These are phyloP conservation scores for Alternaria sp. DNA, from an alignment of 2,329 filamentous ascomycete species.

Conservation along the genomic window DNA sequence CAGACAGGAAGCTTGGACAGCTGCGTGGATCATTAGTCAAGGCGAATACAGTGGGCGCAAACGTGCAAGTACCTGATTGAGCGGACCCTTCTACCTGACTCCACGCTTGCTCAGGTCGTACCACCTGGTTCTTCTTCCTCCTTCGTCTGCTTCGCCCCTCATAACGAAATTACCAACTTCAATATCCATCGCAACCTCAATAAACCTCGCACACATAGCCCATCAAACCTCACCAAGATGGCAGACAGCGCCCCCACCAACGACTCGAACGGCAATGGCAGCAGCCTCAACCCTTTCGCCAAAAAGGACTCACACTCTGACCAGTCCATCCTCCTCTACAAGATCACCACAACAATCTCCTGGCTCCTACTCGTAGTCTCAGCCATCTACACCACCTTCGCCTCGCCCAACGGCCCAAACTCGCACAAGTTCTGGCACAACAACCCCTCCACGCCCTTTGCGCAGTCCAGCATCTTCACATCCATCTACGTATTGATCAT, in stretches of 20 bases:
- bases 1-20: conserved; percentile 5
- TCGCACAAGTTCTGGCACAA: conserved; percentile 75
- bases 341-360: conserved; percentile 74
- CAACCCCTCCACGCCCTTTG: conserved; percentile 78
- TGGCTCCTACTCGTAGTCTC: conserved; percentile 78
- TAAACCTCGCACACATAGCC: background rate
- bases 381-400: conserved; percentile 76
- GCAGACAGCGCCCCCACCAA: conserved; percentile 12
- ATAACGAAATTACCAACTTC: background rate
- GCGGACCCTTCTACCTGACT: background rate
- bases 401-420: conserved; percentile 68
- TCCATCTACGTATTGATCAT: conserved; percentile 82
- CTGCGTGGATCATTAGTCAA: background rate
- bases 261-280: conserved; percentile 59
- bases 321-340: conserved; percentile 73
- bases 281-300: conserved; percentile 73
- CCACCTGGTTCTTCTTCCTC: background rate
- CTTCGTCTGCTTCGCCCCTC: background rate
- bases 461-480: conserved; percentile 69
- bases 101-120: background rate
- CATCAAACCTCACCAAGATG: conserved; percentile 10
- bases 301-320: conserved; percentile 71
- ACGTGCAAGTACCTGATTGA: conserved; percentile 2
- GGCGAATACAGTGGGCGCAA: background rate
- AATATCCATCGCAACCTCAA: background rate